Conservation (phyloP, 805 yeast genomes). For the Teunomyces aglyptinius region DNA sequence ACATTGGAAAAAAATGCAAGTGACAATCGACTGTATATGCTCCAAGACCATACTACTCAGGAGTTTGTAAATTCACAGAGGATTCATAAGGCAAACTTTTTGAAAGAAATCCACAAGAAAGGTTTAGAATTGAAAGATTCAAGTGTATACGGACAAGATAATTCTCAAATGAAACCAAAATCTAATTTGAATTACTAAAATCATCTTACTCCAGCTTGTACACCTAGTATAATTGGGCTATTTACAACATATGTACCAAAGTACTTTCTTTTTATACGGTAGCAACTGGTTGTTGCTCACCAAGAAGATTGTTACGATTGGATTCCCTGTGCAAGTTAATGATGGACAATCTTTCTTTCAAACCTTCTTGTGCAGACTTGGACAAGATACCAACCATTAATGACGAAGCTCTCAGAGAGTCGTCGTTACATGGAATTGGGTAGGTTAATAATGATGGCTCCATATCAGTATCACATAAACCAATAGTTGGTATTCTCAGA, state of each 20-base stretch:
- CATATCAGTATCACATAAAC: constrained; percentile 89
- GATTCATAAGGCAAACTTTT: constrained; percentile 21
- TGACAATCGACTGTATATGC: constrained; percentile 7
- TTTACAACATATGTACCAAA: constrained; percentile 6
- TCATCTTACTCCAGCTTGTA: background rate
- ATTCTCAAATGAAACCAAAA: too few relatives aligned
- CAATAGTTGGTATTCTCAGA: constrained; percentile 86
- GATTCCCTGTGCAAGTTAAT: constrained; percentile 12
- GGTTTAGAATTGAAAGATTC: constrained; percentile 15
- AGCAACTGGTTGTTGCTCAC: constrained; percentile 8
- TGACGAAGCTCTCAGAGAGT: constrained; percentile 76
- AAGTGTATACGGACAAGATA: background rate
- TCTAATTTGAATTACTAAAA: constrained; percentile 6
- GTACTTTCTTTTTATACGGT: background rate
- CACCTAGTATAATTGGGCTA: background rate
- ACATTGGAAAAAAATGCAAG: constrained; percentile 13
- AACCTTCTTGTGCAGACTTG: constrained; percentile 81
- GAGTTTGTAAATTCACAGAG: constrained; percentile 16
- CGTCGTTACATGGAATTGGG: constrained; percentile 96
- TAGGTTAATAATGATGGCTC: constrained; percentile 89
- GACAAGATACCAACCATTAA: constrained; percentile 80
- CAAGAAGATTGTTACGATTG: background rate
- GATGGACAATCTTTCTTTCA: constrained; percentile 48
- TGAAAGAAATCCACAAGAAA: constrained; percentile 21
- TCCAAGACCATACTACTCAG: constrained; percentile 12